These are phyloP conservation scores for Pseudogymnoascus destructans DNA, from an alignment of 2,329 filamentous ascomycete species.

Conservation along the genomic window DNA sequence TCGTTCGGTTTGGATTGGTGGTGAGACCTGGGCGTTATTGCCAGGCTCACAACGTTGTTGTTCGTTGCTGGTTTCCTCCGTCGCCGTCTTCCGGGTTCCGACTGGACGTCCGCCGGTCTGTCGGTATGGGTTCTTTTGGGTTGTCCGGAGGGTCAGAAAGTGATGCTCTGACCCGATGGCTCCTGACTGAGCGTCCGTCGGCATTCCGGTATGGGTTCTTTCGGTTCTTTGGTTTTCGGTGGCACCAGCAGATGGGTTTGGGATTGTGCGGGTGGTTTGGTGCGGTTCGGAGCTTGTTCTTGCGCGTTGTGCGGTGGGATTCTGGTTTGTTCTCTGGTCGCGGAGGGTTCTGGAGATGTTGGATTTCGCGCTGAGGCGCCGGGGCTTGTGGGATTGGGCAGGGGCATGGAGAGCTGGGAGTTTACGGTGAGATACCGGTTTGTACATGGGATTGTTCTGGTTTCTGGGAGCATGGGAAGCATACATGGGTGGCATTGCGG, in stretches of 20 bases:
- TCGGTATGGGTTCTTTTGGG: not conserved
- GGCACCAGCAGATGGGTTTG: not conserved
- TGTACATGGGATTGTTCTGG: not conserved
- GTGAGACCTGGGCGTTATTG: conserved; percentile 2
- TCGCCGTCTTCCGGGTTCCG: not conserved
- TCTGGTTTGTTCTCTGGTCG: not conserved
- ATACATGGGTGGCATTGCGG: not conserved
- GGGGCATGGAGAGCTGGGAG: not conserved
- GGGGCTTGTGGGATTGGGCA: not conserved
- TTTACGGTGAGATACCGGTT: not conserved
- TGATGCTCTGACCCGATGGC: conserved; percentile 5
- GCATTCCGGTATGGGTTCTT: not conserved
- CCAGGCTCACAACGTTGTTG: not conserved
- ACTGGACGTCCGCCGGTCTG: not conserved
- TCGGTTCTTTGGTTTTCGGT: not conserved
- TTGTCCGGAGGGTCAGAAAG: conserved; percentile 2
- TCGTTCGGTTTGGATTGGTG: not conserved
- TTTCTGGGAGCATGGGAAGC: not conserved
- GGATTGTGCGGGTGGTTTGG: not conserved
- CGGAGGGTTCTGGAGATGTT: not conserved
- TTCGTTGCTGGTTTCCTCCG: conserved; percentile 1
- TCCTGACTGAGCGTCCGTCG: not conserved
- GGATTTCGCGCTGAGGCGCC: not conserved
- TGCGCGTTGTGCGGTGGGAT: not conserved
- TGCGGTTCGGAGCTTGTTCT: not conserved